Base-by-base conservation (phyloP, 1,284 basidiomycete genomes). In the Papiliotrema terrestris region DNA sequence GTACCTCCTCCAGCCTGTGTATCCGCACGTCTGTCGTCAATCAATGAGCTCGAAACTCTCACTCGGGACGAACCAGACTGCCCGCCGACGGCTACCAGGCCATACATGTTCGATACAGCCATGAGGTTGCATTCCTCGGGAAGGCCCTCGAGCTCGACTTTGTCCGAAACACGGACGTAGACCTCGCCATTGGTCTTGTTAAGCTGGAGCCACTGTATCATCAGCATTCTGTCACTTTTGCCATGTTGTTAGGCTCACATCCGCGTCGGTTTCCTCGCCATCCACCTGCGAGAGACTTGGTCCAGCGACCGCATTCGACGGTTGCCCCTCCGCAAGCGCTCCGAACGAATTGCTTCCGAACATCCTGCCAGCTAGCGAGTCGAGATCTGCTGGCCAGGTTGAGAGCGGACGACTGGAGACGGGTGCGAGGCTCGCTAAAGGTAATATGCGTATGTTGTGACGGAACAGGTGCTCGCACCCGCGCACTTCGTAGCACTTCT, bases 101-200 rank as follows among this genome's bases (percentile, higher is more conserved):
- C 75, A 54, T 65, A 71, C 14, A 20, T 41, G 49, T 77, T 76
- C 29, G 74, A 73, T 1, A 80, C 64, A 1, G 73, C 76, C 53
- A 80, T 63, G 55, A 80, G 65, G 50, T 71, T 73, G 54, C 69
- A 71, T 47, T 73, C 70, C 42, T 61, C 56, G 13, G 76, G 76
- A 20, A 78, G 57, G 1, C 62, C 62, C 2, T 67, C 61, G 6
- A 78, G 60, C 3, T 71, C 61, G 19, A 72, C 60, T 45, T 60
- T 69, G 37, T 73, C 71, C 1, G 65, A 51, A 0, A 77, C 72
- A 19, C 72, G 60, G 6, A 77, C 75, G 38, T 71, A 63, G n/a
- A 73, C 71, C 59, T 77, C 77, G 45, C 73, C 63, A 41, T 74
- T 73, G 2, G 74, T 70, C 56, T 73, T 75, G 58, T 70, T 63